Evolutionary conservation across 768 basidiomycete genomes (phyloP), one percentile per base, ranked within the genome.

Genomic region (Boletus rubescentipes): DNA sequence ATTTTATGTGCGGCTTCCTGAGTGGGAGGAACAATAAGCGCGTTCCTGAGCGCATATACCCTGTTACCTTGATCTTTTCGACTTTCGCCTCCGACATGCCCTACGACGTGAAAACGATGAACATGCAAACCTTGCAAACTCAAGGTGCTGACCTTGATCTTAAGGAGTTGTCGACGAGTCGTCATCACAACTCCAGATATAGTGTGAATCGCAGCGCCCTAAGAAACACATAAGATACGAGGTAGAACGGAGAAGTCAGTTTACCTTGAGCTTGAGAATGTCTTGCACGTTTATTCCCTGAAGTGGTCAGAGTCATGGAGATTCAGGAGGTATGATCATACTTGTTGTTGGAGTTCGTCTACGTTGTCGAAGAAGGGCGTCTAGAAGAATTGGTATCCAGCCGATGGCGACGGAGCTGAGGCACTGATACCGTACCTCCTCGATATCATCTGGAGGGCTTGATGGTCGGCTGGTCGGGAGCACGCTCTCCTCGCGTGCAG

Each of bases 31-130:
- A 37, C 18, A 47, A 46, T 50, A 9, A 55, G 31, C 2, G 30
- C 20, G 4, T 32, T 15, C 29, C 21, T 10, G 35, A 34, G 26
- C 49, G 61, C 61, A 54, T 65, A 55, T 53, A 58, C 53, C 51
- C 67, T 38, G 39, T 38, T 52, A 82, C 93, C 77, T 96, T 96
- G 63, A 98, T 91, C 70, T 98, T 98, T 66, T 98, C 95, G 2
- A 98, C 93, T 69, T 98, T 98, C 1, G 95, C 90, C 62, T 97
- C 95, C 4, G 94, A 94, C 80, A 96, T 87, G 39, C 95, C 95
- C 92, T 95, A 55, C 26, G 6, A 51, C 16, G 52, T 9, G 10
- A 55, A 18, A 53, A 37, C 4, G 39, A 41, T 59, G 34, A 34
- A 34, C 18, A 54, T 20, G 4, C 12, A 39, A 35, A 30, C 12